A percentile compares a stretch with the other conserved stretches of the same genome.
phyloP scores from a whole-genome alignment of 2,329 filamentous ascomycete genomes.

The Curvularia hawaiiensis region DNA sequence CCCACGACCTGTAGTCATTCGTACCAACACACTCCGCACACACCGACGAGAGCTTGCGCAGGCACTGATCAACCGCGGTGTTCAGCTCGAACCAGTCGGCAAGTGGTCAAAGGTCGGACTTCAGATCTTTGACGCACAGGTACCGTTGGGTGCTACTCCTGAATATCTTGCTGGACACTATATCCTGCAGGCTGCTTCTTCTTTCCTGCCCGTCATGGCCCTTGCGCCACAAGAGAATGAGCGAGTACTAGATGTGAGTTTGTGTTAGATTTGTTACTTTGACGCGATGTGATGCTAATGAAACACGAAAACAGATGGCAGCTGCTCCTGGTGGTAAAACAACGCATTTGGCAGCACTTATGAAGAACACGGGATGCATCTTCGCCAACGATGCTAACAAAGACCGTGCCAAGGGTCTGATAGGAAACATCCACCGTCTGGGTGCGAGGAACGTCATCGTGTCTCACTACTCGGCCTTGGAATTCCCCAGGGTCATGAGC shows the following conservation, averaged over 20 bases:
- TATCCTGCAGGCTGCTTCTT: slow-evolving; percentile 95
- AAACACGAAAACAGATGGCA: slow-evolving; percentile 5
- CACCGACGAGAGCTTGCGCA: slow-evolving; percentile 83
- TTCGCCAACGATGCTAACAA: slow-evolving; percentile 98
- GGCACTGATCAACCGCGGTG: slow-evolving; percentile 91
- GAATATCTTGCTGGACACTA: slow-evolving; percentile 98
- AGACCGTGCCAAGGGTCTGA: slow-evolving; percentile 90
- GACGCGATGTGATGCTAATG: background rate
- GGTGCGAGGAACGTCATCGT: slow-evolving; percentile 94
- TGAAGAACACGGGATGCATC: slow-evolving; percentile 95
- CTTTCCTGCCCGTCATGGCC: slow-evolving; percentile 97
- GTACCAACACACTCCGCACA: slow-evolving; percentile 90
- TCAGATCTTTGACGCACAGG: slow-evolving; percentile 90
- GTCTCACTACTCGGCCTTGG: slow-evolving; percentile 91
- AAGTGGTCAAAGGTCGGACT: slow-evolving; percentile 99
- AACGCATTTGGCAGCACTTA: slow-evolving; percentile 92
- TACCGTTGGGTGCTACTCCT: slow-evolving; percentile 89
- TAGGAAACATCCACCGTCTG: slow-evolving; percentile 92
- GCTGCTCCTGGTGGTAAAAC: slow-evolving; percentile 96
- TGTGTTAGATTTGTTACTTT: slow-evolving; percentile 65
- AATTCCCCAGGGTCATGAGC: slow-evolving; percentile 92
- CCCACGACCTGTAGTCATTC: slow-evolving; percentile 88
- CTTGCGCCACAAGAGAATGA: slow-evolving; percentile 92
- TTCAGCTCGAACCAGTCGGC: slow-evolving; percentile 93
- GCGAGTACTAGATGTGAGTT: slow-evolving; percentile 88